Conservation (phyloP, 306 rosid genomes). For the Heteromeles arbutifolia region DNA sequence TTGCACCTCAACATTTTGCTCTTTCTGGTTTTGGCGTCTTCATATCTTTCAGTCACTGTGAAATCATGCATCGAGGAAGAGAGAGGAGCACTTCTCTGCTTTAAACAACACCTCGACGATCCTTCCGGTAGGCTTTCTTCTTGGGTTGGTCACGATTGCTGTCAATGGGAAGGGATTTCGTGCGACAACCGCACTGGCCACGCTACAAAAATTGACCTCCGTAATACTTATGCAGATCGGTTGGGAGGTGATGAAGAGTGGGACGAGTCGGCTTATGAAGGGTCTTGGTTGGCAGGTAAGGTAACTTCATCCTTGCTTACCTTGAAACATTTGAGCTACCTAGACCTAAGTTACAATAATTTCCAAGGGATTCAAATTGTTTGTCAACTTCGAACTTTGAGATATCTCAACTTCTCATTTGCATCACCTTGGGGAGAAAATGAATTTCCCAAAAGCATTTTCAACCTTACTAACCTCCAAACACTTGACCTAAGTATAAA, state of each 20-base stretch:
- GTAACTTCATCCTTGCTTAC: neutral
- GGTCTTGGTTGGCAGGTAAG: neutral
- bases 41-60: neutral
- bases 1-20: neutral
- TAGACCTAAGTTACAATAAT: neutral
- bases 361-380: neutral
- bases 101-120: neutral
- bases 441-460: constrained; percentile 12
- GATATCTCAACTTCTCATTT: neutral
- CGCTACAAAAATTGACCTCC: neutral
- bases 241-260: too few relatives aligned
- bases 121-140: neutral
- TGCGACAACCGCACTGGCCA: neutral
- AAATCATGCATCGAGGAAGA: neutral
- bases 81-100: neutral
- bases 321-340: neutral
- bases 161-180: constrained; percentile 8
- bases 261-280: neutral
- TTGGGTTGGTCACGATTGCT: neutral
- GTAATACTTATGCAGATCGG: neutral
- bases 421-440: neutral
- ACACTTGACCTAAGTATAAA: neutral
- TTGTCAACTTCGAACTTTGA: neutral
- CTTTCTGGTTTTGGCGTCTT: neutral
- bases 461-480: constrained; percentile 3